Evolutionary conservation across 2,329 filamentous ascomycete genomes (phyloP).

Genomic region (Aspergillus japonicus): DNA sequence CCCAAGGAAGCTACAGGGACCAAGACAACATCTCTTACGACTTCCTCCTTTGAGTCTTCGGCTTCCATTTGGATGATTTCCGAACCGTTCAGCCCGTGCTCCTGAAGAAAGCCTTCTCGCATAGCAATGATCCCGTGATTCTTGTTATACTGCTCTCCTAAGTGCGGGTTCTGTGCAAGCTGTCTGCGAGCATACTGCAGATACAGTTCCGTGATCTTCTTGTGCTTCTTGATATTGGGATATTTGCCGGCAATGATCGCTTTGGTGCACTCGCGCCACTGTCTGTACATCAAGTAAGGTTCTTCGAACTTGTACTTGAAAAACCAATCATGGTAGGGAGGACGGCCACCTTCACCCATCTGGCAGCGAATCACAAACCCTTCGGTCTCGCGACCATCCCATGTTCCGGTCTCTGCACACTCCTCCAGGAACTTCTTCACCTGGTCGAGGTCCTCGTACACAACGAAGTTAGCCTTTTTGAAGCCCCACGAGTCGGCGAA

Average conservation of each 20-base stretch:
- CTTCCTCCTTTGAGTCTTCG: constrained; percentile 51
- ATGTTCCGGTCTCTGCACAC: constrained; percentile 83
- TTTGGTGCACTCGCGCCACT: constrained; percentile 98
- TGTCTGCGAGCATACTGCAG: constrained; percentile 74
- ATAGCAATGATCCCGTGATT: constrained; percentile 96
- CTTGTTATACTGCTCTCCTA: constrained; percentile 70
- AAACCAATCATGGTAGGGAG: constrained; percentile 86
- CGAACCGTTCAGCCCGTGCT: constrained; percentile 79
- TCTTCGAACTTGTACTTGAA: constrained; percentile 99
- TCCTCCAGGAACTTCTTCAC: constrained; percentile 80
- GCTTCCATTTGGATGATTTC: constrained; percentile 77
- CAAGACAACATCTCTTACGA: constrained; percentile 71
- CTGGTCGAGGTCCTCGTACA: constrained; percentile 70
- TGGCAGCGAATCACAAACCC: constrained; percentile 95
- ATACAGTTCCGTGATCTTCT: constrained; percentile 87
- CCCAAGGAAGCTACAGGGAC: constrained; percentile 90
- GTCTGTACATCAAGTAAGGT: constrained; percentile 96
- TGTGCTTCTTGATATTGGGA: constrained; percentile 81
- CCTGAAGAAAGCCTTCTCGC: constrained; percentile 80
- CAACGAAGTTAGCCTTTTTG: constrained; percentile 77
- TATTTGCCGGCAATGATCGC: constrained; percentile 72
- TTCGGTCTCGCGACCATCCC: constrained; percentile 89
- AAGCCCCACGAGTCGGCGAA: constrained; percentile 96
- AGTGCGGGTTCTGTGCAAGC: constrained; percentile 64
- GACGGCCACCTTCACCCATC: constrained; percentile 50